Conservation (phyloP, 2,329 filamentous ascomycete species). For the Apiospora marii region DNA sequence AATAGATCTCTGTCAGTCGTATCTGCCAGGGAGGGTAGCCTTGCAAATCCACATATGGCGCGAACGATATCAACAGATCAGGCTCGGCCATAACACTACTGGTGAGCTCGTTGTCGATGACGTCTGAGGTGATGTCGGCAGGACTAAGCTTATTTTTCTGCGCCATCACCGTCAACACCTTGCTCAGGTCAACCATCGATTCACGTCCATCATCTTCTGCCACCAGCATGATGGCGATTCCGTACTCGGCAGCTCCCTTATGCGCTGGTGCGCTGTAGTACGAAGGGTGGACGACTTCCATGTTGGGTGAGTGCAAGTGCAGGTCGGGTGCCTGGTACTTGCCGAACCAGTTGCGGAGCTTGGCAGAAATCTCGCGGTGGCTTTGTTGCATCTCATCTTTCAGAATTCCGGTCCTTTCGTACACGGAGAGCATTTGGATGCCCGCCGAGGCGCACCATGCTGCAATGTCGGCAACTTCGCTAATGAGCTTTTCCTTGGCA, state of each 20-base stretch:
- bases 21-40: constrained; percentile 98
- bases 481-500: constrained; percentile 82
- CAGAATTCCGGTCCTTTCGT: constrained; percentile 87
- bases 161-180: constrained; percentile 93
- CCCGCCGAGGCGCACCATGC: constrained; percentile 93
- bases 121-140: constrained; percentile 81
- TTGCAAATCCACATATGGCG: constrained; percentile 81
- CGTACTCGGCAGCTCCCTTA: constrained; percentile 45
- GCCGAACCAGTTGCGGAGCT: constrained; percentile 89
- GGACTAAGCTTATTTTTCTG: constrained; percentile 85
- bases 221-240: constrained; percentile 74
- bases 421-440: constrained; percentile 87
- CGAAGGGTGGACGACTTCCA: constrained; percentile 35
- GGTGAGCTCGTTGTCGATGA: constrained; percentile 88
- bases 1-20: constrained; percentile 91
- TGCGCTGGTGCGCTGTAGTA: constrained; percentile 31
- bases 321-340: constrained; percentile 72
- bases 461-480: constrained; percentile 89
- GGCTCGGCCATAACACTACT: constrained; percentile 86
- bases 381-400: constrained; percentile 90
- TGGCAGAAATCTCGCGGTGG: constrained; percentile 79
- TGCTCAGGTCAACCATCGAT: constrained; percentile 93
- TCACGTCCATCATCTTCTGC: constrained; percentile 90
- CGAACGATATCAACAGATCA: constrained; percentile 87
- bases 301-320: constrained; percentile 57